These are phyloP conservation scores for Fennellomyces sp. DNA, from an alignment of 371 early-diverging fungal species.

Conservation along the genomic window DNA sequence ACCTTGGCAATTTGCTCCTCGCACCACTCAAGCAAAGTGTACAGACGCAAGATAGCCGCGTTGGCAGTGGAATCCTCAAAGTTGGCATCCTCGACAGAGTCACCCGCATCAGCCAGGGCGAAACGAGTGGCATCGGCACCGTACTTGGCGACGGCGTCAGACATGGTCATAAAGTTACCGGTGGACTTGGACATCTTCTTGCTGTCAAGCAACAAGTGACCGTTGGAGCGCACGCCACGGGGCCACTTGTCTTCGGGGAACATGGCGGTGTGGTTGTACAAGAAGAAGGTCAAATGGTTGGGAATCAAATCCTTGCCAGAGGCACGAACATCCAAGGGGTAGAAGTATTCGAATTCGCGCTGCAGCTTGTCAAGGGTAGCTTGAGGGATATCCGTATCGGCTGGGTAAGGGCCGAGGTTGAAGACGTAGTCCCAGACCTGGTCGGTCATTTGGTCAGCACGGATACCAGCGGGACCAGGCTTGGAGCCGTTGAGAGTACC, in stretches of 20 bases:
- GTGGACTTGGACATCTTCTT: constrained; percentile 99
- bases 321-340: constrained; percentile 98
- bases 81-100: constrained; percentile 99
- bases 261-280: constrained; percentile 99
- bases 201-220: constrained; percentile 96
- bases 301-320: constrained; percentile 99
- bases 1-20: constrained; percentile 58
- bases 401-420: constrained; percentile 74
- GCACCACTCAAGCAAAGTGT: constrained; percentile 91
- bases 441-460: constrained; percentile 88
- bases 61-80: constrained; percentile 98
- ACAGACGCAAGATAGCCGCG: constrained; percentile 93
- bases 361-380: constrained; percentile 73
- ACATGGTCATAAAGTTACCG: constrained; percentile 98
- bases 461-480: constrained; percentile 85
- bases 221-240: constrained; percentile 92
- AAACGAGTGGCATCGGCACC: constrained; percentile 99
- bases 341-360: constrained; percentile 96
- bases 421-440: constrained; percentile 97
- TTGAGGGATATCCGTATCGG: constrained; percentile 57
- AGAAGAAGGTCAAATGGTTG: constrained; percentile 99
- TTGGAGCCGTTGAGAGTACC: constrained; percentile 84
- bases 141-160: constrained; percentile 86
- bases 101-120: constrained; percentile 96
- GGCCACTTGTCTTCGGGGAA: constrained; percentile 98